These are phyloP conservation scores for Melocanna baccifera DNA, from an alignment of 176 grass and related monocot genomes.

Conservation along the genomic window DNA sequence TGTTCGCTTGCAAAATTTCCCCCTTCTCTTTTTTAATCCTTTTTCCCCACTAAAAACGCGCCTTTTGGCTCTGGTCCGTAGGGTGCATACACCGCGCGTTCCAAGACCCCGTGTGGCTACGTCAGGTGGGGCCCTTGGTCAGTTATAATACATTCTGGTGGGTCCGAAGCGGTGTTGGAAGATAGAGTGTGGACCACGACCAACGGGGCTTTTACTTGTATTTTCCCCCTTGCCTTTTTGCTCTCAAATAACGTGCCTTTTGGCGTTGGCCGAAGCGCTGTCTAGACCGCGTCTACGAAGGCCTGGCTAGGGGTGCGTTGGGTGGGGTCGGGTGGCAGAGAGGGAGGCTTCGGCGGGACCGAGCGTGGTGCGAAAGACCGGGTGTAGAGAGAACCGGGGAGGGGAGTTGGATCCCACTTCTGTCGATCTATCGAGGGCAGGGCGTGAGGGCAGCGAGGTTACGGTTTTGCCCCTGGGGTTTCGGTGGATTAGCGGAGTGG, in stretches of 20 bases:
- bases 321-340: conserved; percentile 12
- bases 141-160: rapidly evolving
- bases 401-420: background rate
- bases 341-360: background rate
- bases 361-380: background rate
- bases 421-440: too few species aligned
- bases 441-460: background rate
- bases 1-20: conserved; percentile 7
- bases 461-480: background rate
- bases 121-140: background rate
- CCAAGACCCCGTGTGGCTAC: background rate
- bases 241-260: conserved; percentile 26
- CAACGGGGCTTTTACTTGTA: background rate
- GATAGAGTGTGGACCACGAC: background rate
- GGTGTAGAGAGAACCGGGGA: background rate
- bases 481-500: background rate
- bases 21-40: background rate
- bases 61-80: background rate
- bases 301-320: background rate
- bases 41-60: background rate
- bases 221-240: background rate
- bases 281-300: conserved; percentile 18
- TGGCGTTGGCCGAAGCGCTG: background rate
- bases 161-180: background rate
- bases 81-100: background rate